Conservation (phyloP, 306 rosid genomes). For the Alnus rubra region DNA sequence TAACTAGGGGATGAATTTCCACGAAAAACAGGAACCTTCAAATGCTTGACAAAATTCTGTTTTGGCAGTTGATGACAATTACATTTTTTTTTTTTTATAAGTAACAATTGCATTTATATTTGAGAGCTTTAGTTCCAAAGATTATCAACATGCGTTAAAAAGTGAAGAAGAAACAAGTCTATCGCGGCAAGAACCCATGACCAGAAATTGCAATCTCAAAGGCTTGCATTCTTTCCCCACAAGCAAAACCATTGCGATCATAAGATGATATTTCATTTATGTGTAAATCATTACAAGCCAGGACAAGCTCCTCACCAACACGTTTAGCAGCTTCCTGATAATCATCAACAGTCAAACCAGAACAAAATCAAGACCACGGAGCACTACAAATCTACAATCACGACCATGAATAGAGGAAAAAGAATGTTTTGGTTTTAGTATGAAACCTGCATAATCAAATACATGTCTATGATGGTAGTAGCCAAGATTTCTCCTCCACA, state of each 20-base stretch:
- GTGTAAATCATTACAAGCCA: constrained; percentile 61
- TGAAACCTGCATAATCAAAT: background rate
- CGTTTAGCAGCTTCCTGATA: constrained; percentile 75
- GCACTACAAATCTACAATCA: background rate
- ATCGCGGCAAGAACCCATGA: constrained; percentile 70
- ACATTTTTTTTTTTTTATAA: too few relatives aligned
- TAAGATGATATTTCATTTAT: constrained; percentile 71
- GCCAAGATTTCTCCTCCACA: background rate
- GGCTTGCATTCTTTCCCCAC: constrained; percentile 66
- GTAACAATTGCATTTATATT: too few relatives aligned
- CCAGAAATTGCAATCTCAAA: constrained; percentile 66
- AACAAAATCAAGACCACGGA: constrained; percentile 2
- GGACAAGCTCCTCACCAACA: constrained; percentile 75
- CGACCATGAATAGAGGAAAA: background rate
- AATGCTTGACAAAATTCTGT: too few relatives aligned
- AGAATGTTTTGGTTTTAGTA: too few relatives aligned
- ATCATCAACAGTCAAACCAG: background rate
- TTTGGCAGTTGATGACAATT: too few relatives aligned
- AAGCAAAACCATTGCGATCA: constrained; percentile 71
- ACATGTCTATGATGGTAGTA: background rate
- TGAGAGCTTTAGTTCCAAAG: background rate
- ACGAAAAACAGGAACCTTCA: too few relatives aligned
- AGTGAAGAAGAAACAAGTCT: constrained; percentile 21
- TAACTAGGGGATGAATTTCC: too few relatives aligned
- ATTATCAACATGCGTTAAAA: background rate